Evolutionary conservation across 306 rosid species (phyloP), one percentile per base, ranked within the genome.

Genomic region (Luffa aegyptiaca): DNA sequence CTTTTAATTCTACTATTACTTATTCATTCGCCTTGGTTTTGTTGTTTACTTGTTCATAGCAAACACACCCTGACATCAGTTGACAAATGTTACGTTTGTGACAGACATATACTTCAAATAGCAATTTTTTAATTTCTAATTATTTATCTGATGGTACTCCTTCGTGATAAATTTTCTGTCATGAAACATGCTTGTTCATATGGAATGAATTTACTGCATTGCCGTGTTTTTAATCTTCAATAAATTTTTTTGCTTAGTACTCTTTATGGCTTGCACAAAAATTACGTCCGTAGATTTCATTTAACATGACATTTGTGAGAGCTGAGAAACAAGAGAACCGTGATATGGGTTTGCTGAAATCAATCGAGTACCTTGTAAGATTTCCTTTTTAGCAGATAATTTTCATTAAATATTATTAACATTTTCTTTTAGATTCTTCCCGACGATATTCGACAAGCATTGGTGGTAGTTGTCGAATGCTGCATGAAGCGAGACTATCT

Each of bases 401-500:
- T 70, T 42, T 76, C 42, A 39, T 48, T 84, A 45, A 52, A 51
- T 52, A 18, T 8, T 42, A 39, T 12, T 83, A 4, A 46, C 10
- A 61, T 72, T 51, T 63, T 58, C 83, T 58, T 86, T 74, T 71
- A 95, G 99, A 86, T 95, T 86, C 99, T 93, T 76, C 96, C 92
- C 0, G 97, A 93, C 80, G 99, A 95, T 85, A 95, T 93, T 66
- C 90, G 96, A 8, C 93, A 85, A 87, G 97, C 99, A 2, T 73
- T 95, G 78, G 5, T 95, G 93, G 37, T 93, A 62, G 81, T 95
- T 81, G 99, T 95, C 53, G 86, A 92, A 49, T 95, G 97, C 88
- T 95, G 99, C 83, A 84, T 95, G 97, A 85, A 85, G 88, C 89
- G 99, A 78, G 99, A 95, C 88, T 93, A 95, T 84, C 88, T 92